Evolutionary conservation across 2,329 filamentous ascomycete genomes (phyloP).

Genomic region (Fusarium verrucosum): DNA sequence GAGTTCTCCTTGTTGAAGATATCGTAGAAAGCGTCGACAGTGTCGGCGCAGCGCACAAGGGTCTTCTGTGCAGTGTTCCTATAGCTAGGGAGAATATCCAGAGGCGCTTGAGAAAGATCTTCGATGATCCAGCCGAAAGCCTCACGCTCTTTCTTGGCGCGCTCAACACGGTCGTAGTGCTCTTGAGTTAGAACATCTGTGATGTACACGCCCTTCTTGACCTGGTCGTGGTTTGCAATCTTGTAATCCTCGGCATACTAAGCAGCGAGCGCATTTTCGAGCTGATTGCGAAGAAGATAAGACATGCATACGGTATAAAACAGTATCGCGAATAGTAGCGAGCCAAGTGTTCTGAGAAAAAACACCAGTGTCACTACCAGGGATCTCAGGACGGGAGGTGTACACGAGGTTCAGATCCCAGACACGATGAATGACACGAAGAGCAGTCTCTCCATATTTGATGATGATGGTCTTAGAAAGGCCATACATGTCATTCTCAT

Average conservation of each 20-base stretch:
- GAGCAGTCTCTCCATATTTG: slow-evolving; percentile 36
- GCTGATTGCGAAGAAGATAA: slow-evolving; percentile 21
- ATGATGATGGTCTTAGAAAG: slow-evolving; percentile 28
- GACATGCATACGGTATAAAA: slow-evolving; percentile 25
- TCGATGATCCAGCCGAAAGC: slow-evolving; percentile 18
- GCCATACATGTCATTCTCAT: slow-evolving; percentile 23
- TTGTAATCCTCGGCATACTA: slow-evolving; percentile 38
- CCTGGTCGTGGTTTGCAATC: background rate
- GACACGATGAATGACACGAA: slow-evolving; percentile 26
- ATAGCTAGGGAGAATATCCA: slow-evolving; percentile 1
- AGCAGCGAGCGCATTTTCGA: slow-evolving; percentile 24
- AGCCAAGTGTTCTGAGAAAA: slow-evolving; percentile 24
- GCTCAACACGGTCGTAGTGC: slow-evolving; percentile 21
- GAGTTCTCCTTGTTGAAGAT: slow-evolving; percentile 1
- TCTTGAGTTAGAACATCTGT: slow-evolving; percentile 28
- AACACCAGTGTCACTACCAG: slow-evolving; percentile 3
- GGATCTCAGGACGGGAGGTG: slow-evolving; percentile 20
- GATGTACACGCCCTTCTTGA: background rate
- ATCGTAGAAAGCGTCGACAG: slow-evolving; percentile 15
- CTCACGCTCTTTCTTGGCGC: slow-evolving; percentile 14
- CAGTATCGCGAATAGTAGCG: slow-evolving; percentile 9
- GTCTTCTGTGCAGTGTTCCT: background rate
- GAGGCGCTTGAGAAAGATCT: slow-evolving; percentile 7
- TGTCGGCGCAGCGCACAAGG: slow-evolving; percentile 21
- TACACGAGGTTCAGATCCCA: slow-evolving; percentile 37